These are phyloP conservation scores for Azolla pinnata DNA, from an alignment of 75 land plant genomes.

Conservation along the genomic window DNA sequence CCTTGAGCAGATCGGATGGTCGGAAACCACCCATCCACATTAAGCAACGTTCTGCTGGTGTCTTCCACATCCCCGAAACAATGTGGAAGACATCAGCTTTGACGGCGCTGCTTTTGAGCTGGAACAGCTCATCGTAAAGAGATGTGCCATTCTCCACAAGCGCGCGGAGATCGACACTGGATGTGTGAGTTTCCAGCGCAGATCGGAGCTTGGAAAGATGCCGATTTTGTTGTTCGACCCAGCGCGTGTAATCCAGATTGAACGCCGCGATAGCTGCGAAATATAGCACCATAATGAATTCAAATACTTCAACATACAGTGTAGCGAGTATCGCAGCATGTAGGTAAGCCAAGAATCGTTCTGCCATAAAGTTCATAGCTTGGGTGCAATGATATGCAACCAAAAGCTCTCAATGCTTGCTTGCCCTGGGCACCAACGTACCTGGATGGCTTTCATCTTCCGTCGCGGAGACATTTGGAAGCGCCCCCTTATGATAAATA, in stretches of 20 bases:
- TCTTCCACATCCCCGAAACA: constrained; percentile 85
- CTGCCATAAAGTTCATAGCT: no score
- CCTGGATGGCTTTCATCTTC: no score
- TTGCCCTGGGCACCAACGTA: no score
- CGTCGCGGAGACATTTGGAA: no score
- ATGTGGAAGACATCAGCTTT: constrained; percentile 81
- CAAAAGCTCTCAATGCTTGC: no score
- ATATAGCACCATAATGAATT: no score
- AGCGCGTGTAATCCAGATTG: constrained; percentile 61
- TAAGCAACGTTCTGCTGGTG: constrained; percentile 81
- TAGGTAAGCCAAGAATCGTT: not conserved
- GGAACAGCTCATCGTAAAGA: constrained; percentile 64
- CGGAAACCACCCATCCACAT: constrained; percentile 95
- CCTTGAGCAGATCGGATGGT: constrained; percentile 87
- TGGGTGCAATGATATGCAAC: no score
- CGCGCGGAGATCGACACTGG: constrained; percentile 54
- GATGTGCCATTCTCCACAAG: constrained; percentile 59
- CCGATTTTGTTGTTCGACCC: constrained; percentile 68
- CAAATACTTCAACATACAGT: no score
- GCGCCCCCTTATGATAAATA: no score
- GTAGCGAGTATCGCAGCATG: no score
- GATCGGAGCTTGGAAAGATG: constrained; percentile 49
- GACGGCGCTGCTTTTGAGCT: constrained; percentile 61
- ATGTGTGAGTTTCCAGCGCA: constrained; percentile 48
- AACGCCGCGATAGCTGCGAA: constrained; percentile 57